These are phyloP conservation scores for Phyllosticta citribraziliensis DNA, from an alignment of 2,329 filamentous ascomycete genomes.

Conservation along the genomic window DNA sequence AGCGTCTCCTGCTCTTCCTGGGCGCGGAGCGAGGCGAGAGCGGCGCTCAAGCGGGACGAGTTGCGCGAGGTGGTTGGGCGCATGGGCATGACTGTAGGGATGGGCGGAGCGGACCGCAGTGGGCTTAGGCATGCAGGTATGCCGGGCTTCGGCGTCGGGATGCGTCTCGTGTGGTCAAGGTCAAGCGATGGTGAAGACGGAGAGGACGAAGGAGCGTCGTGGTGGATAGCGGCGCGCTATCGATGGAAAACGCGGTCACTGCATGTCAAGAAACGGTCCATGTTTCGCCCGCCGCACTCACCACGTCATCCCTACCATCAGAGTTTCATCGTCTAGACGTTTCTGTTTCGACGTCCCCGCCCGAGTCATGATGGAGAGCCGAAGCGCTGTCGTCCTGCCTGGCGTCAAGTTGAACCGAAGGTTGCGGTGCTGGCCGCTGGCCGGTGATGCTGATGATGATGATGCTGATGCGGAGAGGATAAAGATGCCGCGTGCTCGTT, in stretches of 20 bases:
- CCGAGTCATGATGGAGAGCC: background rate
- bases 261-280: background rate
- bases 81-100: background rate
- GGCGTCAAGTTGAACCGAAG: too few relatives aligned
- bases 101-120: background rate
- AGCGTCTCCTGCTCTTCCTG: constrained; percentile 41
- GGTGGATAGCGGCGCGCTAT: background rate
- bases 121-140: background rate
- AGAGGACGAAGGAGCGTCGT: background rate
- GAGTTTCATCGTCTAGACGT: background rate
- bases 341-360: background rate
- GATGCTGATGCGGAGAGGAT: too few relatives aligned
- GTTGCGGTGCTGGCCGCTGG: too few relatives aligned
- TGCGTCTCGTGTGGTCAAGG: background rate
- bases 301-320: background rate
- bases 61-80: constrained; percentile 8
- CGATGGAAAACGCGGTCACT: background rate
- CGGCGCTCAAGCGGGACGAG: constrained; percentile 28
- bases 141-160: background rate
- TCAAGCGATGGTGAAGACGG: background rate
- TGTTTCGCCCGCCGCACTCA: background rate
- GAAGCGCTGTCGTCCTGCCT: too few relatives aligned
- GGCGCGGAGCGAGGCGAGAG: constrained; percentile 29
- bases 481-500: too few relatives aligned
- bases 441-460: too few relatives aligned